A percentile compares a stretch with the other conserved stretches of the same genome.
These are phyloP conservation scores for Coemansia erecta DNA, from an alignment of 192 early-diverging fungal genomes.

Conservation along the genomic window DNA sequence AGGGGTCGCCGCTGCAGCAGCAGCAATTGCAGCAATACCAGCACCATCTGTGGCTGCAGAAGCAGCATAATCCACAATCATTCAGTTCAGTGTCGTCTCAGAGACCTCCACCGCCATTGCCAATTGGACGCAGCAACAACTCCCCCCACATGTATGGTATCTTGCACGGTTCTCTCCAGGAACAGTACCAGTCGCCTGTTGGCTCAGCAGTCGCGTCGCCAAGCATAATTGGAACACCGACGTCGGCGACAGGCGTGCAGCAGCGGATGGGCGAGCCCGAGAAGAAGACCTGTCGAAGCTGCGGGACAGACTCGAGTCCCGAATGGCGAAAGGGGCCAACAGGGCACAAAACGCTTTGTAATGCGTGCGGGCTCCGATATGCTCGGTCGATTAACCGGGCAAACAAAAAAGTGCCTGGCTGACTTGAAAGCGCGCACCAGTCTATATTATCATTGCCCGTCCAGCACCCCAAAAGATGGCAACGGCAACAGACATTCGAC, in stretches of 20 bases:
- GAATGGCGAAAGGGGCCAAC: constrained; percentile 58
- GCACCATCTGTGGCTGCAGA: constrained; percentile 8
- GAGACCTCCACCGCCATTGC: constrained; percentile 24
- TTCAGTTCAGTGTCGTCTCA: constrained; percentile 10
- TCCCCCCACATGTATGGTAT: constrained; percentile 28
- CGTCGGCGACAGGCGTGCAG: constrained; percentile 1
- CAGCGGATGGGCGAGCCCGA: constrained; percentile 20
- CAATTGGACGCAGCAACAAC: constrained; percentile 11
- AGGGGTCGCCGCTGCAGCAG: constrained; percentile 18
- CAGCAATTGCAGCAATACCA: constrained; percentile 6
- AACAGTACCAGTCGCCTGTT: constrained; percentile 44
- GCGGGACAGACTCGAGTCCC: constrained; percentile 56
- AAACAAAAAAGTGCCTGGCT: constrained; percentile 38
- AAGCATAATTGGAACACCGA: constrained; percentile 21
- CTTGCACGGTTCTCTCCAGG: constrained; percentile 19
- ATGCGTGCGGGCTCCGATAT: constrained; percentile 55
- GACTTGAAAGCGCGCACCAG: not conserved
- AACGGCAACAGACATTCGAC: too few relatives aligned
- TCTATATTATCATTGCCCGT: not conserved
- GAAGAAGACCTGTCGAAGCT: constrained; percentile 55
- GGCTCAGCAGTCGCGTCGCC: constrained; percentile 36
- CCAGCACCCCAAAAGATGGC: too few relatives aligned
- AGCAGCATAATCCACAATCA: constrained; percentile 1
- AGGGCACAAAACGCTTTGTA: constrained; percentile 60
- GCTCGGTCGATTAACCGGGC: constrained; percentile 53